Evolutionary conservation across 1,139 yeast species (phyloP), one percentile per base, ranked within the genome.

Genomic region (Debaryomycetaceae sp.): DNA sequence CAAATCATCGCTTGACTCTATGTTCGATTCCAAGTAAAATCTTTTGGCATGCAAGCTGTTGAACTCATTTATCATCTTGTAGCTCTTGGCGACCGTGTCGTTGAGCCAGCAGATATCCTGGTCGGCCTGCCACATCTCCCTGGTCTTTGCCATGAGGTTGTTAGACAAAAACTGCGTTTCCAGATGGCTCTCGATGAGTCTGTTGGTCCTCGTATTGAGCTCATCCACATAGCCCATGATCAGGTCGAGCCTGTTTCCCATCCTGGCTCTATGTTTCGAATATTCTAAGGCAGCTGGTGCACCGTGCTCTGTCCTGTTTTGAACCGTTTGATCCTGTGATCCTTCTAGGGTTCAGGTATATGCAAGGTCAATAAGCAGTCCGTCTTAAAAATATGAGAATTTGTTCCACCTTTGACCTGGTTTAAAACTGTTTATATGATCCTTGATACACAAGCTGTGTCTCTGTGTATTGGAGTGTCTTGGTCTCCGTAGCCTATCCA

Each of bases 21-120:
- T 44, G 43, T 62, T 68, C 6, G 70, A 59, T 49, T 72, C 77
- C 38, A 73, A 60, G 45, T 64, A 61, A 44, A 61, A 62, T 4
- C 68, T 56, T 49, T 63, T 66, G 43, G 68, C 69, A 38, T 62
- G 54, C 40, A 74, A 58, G 34, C 61, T 63, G 46, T 63, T 57
- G 45, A 70, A 60, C 41, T 64, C 66, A 37, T 44, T 51, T 33
- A 69, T 45, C 43, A 52, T 58, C 14, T 47, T 45, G 38, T 51
- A 51, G 50, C 72, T 70, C 27, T 52, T 47, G 8, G 53, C 46
- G 37, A 69, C 50, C 34, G 61, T 47, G 20, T 57, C 57, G 34
- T 59, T 52, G 35, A 66, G 56, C n/a, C 59, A 58, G 43, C 67
- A 73, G 35, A 72, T 65, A 29, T 58, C 55, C 13, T 58, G 44